Percentiles rank a stretch among this genome's conserved stretches.
Conservation (phyloP, 129 eudicot genomes). For the Artemisia tridentata region DNA sequence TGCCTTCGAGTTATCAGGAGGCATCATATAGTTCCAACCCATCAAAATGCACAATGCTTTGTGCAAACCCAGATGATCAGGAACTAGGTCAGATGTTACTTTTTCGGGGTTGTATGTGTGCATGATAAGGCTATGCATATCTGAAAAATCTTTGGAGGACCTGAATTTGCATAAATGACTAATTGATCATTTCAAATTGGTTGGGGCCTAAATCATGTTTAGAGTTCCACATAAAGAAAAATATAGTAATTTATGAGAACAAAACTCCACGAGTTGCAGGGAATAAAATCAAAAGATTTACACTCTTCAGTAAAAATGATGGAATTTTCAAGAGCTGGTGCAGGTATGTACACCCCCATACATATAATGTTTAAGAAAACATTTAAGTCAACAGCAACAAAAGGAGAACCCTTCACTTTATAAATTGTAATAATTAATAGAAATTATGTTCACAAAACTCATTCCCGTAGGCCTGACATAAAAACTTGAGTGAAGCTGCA, state of each 20-base stretch:
- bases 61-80: constrained; percentile 91
- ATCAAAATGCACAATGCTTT: constrained; percentile 85
- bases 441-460: too few relatives aligned
- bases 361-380: too few relatives aligned
- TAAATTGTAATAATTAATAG: too few relatives aligned
- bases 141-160: constrained; percentile 83
- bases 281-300: neutral
- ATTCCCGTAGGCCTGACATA: too few relatives aligned
- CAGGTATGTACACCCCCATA: too few relatives aligned
- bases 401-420: too few relatives aligned
- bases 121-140: constrained; percentile 80
- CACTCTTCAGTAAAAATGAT: neutral
- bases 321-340: neutral
- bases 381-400: too few relatives aligned
- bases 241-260: neutral
- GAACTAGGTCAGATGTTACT: constrained; percentile 40
- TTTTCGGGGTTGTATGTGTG: constrained; percentile 83
- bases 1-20: constrained; percentile 80
- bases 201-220: constrained; percentile 13
- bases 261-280: neutral
- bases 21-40: constrained; percentile 80
- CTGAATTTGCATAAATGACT: constrained; percentile 68
- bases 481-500: too few relatives aligned
- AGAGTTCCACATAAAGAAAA: neutral
- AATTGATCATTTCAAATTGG: constrained; percentile 16